Evolutionary conservation across 805 yeast species (phyloP).

Genomic region (Limtongia smithiae): DNA sequence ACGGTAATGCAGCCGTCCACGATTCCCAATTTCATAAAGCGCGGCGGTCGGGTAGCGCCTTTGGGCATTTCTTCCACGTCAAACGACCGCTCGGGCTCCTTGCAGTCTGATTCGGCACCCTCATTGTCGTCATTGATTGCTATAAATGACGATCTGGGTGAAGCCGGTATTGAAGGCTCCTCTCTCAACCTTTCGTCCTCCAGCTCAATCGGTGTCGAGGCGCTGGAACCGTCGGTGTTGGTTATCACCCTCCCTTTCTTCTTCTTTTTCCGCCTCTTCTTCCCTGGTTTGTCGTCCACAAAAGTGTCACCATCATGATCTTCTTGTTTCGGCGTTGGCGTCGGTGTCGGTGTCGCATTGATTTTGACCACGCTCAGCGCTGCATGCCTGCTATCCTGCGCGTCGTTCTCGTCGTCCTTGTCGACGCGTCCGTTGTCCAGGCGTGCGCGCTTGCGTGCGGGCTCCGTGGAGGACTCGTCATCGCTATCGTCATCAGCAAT

Average conservation of each 20-base stretch:
- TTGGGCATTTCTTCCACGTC: constrained; percentile 1
- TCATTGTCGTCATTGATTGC: neutral
- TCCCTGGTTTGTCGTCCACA: neutral
- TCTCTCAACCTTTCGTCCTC: no score
- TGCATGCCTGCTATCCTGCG: constrained; percentile 18
- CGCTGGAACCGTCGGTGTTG: no score
- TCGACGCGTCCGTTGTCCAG: neutral
- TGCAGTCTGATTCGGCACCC: neutral
- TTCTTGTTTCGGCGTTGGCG: no score
- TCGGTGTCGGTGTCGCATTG: no score
- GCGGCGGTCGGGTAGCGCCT: constrained; percentile 24
- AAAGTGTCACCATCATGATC: no score
- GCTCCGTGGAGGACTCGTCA: neutral
- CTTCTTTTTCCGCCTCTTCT: neutral
- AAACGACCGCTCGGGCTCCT: neutral
- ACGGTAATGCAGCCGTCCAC: constrained; percentile 24
- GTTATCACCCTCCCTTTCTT: neutral
- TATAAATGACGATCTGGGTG: neutral
- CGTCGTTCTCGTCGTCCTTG: neutral
- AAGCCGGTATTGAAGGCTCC: no score
- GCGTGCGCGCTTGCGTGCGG: constrained; percentile 2
- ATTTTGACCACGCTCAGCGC: neutral
- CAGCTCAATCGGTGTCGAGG: no score
- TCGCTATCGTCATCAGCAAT: constrained; percentile 8
- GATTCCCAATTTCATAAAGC: constrained; percentile 15